Conservation (phyloP, 768 basidiomycete genomes). For the Calvatia gigantea region DNA sequence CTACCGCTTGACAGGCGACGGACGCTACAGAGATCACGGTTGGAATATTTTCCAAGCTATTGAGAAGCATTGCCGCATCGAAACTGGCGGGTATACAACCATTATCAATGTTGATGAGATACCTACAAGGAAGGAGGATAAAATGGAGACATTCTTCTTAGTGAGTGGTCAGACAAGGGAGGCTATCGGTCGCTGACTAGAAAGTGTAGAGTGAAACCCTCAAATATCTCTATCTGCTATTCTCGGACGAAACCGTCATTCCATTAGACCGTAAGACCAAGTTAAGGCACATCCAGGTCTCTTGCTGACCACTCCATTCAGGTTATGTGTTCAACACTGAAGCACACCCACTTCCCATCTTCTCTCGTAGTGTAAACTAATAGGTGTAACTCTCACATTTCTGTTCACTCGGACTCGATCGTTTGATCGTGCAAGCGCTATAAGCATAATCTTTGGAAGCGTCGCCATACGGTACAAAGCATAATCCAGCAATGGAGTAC, state of each 20-base stretch:
- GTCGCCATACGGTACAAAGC: conserved; percentile 9
- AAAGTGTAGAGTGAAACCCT: conserved; percentile 74
- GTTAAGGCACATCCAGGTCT: background rate
- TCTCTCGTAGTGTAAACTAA: conserved; percentile 30
- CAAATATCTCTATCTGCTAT: conserved; percentile 89
- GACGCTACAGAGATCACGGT: conserved; percentile 74
- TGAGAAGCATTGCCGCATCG: conserved; percentile 72
- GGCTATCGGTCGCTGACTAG: background rate
- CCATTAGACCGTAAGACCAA: conserved; percentile 62
- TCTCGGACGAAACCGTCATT: conserved; percentile 68
- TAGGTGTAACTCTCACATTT: background rate
- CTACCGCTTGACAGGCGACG: conserved; percentile 84
- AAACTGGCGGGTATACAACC: conserved; percentile 81
- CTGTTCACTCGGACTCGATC: background rate
- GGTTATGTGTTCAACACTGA: conserved; percentile 94
- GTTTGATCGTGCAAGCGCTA: conserved; percentile 1
- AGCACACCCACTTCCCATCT: conserved; percentile 60
- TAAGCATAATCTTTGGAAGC: conserved; percentile 4
- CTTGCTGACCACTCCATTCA: conserved; percentile 21
- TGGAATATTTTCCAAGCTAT: conserved; percentile 92
- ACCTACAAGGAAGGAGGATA: conserved; percentile 69
- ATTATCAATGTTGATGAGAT: conserved; percentile 82
- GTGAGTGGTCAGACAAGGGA: conserved; percentile 37
- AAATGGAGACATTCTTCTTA: conserved; percentile 96
- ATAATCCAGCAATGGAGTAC: background rate